Base-by-base conservation (phyloP, 306 rosid genomes). In the Prunus padus region DNA sequence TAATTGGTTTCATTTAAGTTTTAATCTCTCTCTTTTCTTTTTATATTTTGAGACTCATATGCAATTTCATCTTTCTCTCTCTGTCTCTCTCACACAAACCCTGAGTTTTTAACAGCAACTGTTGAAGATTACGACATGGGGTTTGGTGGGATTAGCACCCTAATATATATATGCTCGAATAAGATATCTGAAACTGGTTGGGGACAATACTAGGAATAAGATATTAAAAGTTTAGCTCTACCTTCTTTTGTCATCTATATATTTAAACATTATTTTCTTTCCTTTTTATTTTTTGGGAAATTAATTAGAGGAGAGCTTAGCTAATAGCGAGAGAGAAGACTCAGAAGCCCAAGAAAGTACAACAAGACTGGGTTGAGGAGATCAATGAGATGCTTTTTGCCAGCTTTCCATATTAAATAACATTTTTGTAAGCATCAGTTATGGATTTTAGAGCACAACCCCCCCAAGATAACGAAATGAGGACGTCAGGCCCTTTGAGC, bases 381-480 rank as follows among this genome's bases (percentile, higher is more conserved):
- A 61, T 73, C 40, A 28, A 46, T 40, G 40, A 23, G 77, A 45
- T n/a, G 28, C 33, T 46, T 46, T 20, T 20, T 13, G 11, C 8
- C 76, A 22, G 45, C 45, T 63, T 71, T 72, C 10, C 28, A 33
- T 22, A 64, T 65, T 71, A 19, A 64, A 44, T 28, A 7, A 37
- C 12, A 25, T 50, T 51, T 71, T 69, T 14, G 11, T 28, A 23
- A 23, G 31, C 9, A 12, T 30, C 49, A 67, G 56, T 51, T 46
- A 85, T 85, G 89, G 86, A 85, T 73, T 76, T 80, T 52, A 37
- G 86, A 65, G 84, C 83, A 0, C 86, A 60, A 11, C 16, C 52
- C 46, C 46, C 6, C 14, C 19, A 78, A 44, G 84, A 85, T 18
- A 73, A 66, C 62, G 89, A 85, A 65, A 78, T 82, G 71, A 79